Conservation (phyloP, 1,284 basidiomycete genomes). For the Vanrija humicola region DNA sequence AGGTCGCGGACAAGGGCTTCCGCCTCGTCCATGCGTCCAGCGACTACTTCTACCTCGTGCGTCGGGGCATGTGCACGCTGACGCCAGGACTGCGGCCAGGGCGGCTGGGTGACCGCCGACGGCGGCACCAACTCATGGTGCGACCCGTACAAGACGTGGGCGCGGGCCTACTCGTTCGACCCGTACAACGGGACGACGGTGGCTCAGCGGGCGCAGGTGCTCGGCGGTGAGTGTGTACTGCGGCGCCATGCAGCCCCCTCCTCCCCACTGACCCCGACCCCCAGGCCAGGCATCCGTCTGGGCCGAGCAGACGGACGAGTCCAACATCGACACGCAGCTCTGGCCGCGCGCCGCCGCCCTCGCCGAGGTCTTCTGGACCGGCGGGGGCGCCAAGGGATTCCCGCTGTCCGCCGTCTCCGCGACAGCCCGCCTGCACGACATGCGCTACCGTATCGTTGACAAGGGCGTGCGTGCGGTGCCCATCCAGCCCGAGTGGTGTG, state of each 20-base stretch:
- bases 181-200: constrained; percentile 59
- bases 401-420: constrained; percentile 51
- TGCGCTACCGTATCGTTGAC: constrained; percentile 63
- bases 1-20: constrained; percentile 60
- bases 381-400: constrained; percentile 45
- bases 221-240: constrained; percentile 53
- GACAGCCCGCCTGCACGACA: constrained; percentile 70
- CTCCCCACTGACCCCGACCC: too few species aligned
- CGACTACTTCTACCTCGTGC: constrained; percentile 69
- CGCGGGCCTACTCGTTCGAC: constrained; percentile 62
- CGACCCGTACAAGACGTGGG: constrained; percentile 74
- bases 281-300: constrained; percentile 62
- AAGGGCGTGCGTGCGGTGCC: constrained; percentile 64
- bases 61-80: constrained; percentile 19
- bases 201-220: constrained; percentile 55
- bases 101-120: constrained; percentile 61
- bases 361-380: constrained; percentile 79
- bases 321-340: constrained; percentile 65
- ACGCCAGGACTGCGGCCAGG: constrained; percentile 66
- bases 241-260: too few species aligned
- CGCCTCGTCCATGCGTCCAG: constrained; percentile 64
- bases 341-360: constrained; percentile 76
- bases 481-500: constrained; percentile 78
- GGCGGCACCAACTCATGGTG: constrained; percentile 60
- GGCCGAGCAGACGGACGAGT: constrained; percentile 69